phyloP scores from a whole-genome alignment of 1,139 yeast species.

The Pichia sp. region DNA sequence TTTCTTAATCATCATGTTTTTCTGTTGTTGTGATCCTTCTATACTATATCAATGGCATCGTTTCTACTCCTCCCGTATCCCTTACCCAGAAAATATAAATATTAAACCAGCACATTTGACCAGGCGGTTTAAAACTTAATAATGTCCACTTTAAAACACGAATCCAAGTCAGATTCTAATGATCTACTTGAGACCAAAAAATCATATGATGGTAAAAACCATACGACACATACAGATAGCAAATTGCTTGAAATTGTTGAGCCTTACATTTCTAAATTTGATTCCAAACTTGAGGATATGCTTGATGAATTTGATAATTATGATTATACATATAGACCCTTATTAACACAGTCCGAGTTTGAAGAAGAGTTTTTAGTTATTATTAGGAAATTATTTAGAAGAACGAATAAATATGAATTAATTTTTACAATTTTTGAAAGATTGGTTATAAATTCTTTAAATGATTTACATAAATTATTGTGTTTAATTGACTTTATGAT shows the following conservation, averaged over 20 bases:
- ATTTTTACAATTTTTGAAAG: conserved; percentile 16
- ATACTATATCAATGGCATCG: too few species aligned
- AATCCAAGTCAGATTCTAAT: too few species aligned
- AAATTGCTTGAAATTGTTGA: background rate
- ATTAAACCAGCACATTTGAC: too few species aligned
- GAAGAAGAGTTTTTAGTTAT: conserved; percentile 19
- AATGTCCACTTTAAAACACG: too few species aligned
- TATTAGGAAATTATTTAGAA: conserved; percentile 16
- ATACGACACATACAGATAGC: background rate
- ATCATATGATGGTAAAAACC: background rate
- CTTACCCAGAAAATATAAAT: too few species aligned
- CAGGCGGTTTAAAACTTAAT: too few species aligned
- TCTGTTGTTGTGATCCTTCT: too few species aligned
- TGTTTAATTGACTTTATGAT: conserved; percentile 23
- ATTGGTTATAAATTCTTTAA: conserved; percentile 7
- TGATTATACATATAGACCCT: conserved; percentile 20
- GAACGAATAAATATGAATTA: conserved; percentile 14
- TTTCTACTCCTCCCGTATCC: too few species aligned
- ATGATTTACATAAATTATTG: conserved; percentile 15
- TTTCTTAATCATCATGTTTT: too few species aligned
- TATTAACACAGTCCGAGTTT: conserved; percentile 20
- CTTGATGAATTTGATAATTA: conserved; percentile 17
- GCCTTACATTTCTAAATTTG: conserved; percentile 4
- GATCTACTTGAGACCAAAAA: background rate
- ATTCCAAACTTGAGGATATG: conserved; percentile 17